Evolutionary conservation across 306 rosid species (phyloP).

Genomic region (Potentilla sterilis): DNA sequence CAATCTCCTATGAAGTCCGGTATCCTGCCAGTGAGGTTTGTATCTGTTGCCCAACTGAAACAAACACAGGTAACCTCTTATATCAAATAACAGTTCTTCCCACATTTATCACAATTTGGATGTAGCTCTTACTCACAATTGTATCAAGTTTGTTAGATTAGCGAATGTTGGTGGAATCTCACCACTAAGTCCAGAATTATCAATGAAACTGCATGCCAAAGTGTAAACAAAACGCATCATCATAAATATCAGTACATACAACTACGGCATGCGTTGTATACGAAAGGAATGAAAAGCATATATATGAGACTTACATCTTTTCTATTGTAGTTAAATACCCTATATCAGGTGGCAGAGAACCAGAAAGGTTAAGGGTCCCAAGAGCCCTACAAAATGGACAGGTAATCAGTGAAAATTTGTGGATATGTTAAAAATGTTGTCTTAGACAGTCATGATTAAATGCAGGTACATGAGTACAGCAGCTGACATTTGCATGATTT

Average conservation of each 20-base stretch:
- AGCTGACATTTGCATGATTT: not conserved
- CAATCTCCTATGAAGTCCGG: slow-evolving; percentile 77
- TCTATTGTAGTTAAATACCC: slow-evolving; percentile 50
- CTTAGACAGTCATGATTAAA: not conserved
- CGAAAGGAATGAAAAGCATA: not conserved
- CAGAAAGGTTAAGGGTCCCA: slow-evolving; percentile 62
- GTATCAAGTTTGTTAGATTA: slow-evolving; percentile 39
- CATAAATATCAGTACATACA: not conserved
- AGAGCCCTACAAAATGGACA: slow-evolving; percentile 42
- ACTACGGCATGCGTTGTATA: not conserved
- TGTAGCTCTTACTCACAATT: slow-evolving; percentile 45
- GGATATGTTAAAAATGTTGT: not conserved
- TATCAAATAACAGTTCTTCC: not conserved
- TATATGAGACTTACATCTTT: slow-evolving; percentile 48
- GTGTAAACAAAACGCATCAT: slow-evolving; percentile 18
- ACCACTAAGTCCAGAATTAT: slow-evolving; percentile 76
- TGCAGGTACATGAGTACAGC: not conserved
- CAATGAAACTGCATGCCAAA: slow-evolving; percentile 50
- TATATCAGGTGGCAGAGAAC: slow-evolving; percentile 71
- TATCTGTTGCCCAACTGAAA: slow-evolving; percentile 72
- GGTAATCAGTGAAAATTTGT: not conserved
- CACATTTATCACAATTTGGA: not conserved
- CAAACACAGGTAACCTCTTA: slow-evolving; percentile 12
- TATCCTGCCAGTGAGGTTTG: slow-evolving; percentile 53
- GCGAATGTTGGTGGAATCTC: slow-evolving; percentile 74